These are phyloP conservation scores for Penicillium lividum DNA, from an alignment of 495 filamentous ascomycete species.

Conservation along the genomic window DNA sequence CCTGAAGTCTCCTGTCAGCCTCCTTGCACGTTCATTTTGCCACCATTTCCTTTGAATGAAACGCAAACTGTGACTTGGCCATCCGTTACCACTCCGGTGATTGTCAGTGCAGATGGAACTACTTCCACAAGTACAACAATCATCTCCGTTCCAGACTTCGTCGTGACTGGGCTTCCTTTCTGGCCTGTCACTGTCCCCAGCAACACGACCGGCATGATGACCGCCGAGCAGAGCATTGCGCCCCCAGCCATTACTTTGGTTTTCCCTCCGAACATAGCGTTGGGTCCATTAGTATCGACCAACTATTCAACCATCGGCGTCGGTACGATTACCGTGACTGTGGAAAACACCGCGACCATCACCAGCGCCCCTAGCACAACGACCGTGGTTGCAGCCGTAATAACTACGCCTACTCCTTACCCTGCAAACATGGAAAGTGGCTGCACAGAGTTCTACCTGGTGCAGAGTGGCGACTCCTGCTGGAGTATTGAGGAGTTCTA, in stretches of 20 bases:
- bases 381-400: background rate
- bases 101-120: background rate
- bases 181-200: background rate
- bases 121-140: background rate
- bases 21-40: background rate
- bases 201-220: background rate
- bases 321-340: too few relatives aligned
- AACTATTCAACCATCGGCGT: background rate
- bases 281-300: background rate
- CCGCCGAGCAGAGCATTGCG: background rate
- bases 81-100: background rate
- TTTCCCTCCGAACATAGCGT: background rate
- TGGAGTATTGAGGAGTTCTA: background rate
- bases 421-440: background rate
- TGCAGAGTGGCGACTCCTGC: slow-evolving; percentile 14
- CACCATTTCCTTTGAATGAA: background rate
- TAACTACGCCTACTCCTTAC: too few relatives aligned
- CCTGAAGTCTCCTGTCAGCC: background rate
- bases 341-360: background rate
- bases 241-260: background rate
- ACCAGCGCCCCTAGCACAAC: background rate
- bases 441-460: slow-evolving; percentile 9
- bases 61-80: slow-evolving; percentile 1
- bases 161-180: background rate
- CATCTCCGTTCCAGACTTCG: background rate